phyloP scores from a whole-genome alignment of 768 basidiomycete species.

The Austroboletus festivus region DNA sequence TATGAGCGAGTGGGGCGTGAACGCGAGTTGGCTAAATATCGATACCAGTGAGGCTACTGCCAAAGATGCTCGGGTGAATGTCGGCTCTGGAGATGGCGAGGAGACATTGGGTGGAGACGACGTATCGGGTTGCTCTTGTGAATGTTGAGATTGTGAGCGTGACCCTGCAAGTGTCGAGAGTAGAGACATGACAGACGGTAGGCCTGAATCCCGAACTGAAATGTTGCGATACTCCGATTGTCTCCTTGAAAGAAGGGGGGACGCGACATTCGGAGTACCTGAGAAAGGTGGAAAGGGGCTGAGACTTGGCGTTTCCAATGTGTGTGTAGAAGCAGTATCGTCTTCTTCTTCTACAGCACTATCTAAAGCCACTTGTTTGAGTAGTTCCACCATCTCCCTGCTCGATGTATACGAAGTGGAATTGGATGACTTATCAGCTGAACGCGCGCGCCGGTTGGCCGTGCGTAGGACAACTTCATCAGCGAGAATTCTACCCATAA shows the following conservation, averaged over 20 bases:
- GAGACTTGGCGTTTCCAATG: constrained; percentile 40
- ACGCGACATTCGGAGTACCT: constrained; percentile 36
- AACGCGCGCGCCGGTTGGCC: constrained; percentile 36
- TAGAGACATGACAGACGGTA: constrained; percentile 63
- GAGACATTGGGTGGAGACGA: constrained; percentile 29
- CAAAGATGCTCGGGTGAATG: constrained; percentile 47
- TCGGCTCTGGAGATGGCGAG: constrained; percentile 25
- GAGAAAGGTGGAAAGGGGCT: constrained; percentile 27
- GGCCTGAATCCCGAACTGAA: constrained; percentile 43
- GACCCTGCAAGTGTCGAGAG: constrained; percentile 62
- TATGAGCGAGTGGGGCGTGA: constrained; percentile 57
- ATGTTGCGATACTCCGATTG: constrained; percentile 51
- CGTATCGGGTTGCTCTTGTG: constrained; percentile 37
- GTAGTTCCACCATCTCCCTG: constrained; percentile 37
- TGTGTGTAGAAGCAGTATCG: constrained; percentile 38
- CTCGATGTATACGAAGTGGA: constrained; percentile 16
- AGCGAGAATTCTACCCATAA: constrained; percentile 58
- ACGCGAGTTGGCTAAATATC: constrained; percentile 67
- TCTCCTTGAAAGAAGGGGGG: constrained; percentile 55
- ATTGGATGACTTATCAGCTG: constrained; percentile 8
- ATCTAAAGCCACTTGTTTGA: constrained; percentile 39
- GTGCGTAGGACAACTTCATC: constrained; percentile 63
- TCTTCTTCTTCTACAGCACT: constrained; percentile 40
- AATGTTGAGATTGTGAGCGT: constrained; percentile 55
- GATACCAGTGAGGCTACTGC: constrained; percentile 63